Conservation (phyloP, 352 stramenopile species). For the Phytophthora aleatoria region DNA sequence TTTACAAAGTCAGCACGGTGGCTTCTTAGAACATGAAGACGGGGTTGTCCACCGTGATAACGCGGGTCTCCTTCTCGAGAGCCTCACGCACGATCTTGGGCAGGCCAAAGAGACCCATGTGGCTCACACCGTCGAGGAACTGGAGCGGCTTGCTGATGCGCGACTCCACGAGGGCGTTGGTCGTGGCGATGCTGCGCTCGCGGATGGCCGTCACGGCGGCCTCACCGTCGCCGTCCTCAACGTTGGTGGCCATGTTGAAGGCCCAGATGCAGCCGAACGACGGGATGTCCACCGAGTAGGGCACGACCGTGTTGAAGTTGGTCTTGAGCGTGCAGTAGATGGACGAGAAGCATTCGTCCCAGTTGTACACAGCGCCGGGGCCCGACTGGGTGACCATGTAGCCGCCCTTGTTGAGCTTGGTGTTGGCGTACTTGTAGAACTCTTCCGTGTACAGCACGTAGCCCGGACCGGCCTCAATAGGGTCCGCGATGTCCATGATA, state of each 20-base stretch:
- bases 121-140: conserved; percentile 93
- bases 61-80: conserved; percentile 86
- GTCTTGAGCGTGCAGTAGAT: conserved; percentile 94
- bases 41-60: conserved; percentile 96
- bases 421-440: conserved; percentile 93
- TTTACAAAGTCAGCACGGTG: conserved; percentile 32
- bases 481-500: conserved; percentile 96
- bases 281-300: conserved; percentile 92
- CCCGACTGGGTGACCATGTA: conserved; percentile 95
- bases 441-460: conserved; percentile 86
- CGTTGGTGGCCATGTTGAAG: conserved; percentile 93
- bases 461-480: conserved; percentile 93
- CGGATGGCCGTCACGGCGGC: conserved; percentile 54
- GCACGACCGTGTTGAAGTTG: conserved; percentile 92
- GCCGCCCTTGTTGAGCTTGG: conserved; percentile 84
- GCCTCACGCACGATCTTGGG: conserved; percentile 91
- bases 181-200: conserved; percentile 62
- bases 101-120: conserved; percentile 90
- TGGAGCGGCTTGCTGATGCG: conserved; percentile 72
- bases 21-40: conserved; percentile 95
- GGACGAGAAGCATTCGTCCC: conserved; percentile 92
- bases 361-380: conserved; percentile 89
- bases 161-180: conserved; percentile 65
- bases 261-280: conserved; percentile 95
- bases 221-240: conserved; percentile 53